phyloP scores from a whole-genome alignment of 2,329 filamentous ascomycete species.

The Neoarthrinium moseri region DNA sequence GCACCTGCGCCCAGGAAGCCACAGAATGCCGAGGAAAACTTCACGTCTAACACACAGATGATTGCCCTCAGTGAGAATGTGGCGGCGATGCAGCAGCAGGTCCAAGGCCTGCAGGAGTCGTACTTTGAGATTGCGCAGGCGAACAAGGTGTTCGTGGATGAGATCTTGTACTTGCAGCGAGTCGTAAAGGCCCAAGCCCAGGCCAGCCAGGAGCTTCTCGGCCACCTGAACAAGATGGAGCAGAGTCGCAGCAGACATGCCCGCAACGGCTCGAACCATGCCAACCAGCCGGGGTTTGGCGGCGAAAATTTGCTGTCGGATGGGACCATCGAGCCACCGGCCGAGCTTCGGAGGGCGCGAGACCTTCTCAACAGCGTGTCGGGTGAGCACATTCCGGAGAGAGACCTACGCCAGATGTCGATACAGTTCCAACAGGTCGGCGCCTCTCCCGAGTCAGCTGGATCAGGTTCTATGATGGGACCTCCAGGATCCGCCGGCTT shows the following conservation, averaged over 20 bases:
- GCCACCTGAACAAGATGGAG: constrained; percentile 50
- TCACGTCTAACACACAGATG: constrained; percentile 82
- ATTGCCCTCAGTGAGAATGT: constrained; percentile 86
- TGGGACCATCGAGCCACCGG: constrained; percentile 43
- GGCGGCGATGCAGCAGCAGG: constrained; percentile 86
- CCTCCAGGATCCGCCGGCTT: constrained; percentile 42
- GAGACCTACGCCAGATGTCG: constrained; percentile 55
- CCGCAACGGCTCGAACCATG: constrained; percentile 35
- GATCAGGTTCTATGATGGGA: constrained; percentile 54
- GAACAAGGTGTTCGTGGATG: constrained; percentile 61
- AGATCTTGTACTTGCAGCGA: constrained; percentile 60
- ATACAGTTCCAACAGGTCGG: constrained; percentile 48
- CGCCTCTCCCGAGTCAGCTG: constrained; percentile 53
- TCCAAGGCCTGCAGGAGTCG: constrained; percentile 82
- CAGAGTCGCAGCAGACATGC: constrained; percentile 42
- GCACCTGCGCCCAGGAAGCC: constrained; percentile 85
- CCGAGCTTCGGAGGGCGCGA: constrained; percentile 54
- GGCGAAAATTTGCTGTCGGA: constrained; percentile 41
- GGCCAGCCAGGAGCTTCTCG: constrained; percentile 57
- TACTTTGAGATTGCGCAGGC: constrained; percentile 73
- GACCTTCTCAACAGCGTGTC: constrained; percentile 54
- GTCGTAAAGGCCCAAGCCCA: constrained; percentile 58
- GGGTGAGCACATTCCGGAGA: constrained; percentile 51
- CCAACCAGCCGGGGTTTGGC: constrained; percentile 34
- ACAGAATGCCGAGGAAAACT: constrained; percentile 65